Base-by-base conservation (phyloP, 495 filamentous ascomycete genomes). In the Schizothecium vesticola region DNA sequence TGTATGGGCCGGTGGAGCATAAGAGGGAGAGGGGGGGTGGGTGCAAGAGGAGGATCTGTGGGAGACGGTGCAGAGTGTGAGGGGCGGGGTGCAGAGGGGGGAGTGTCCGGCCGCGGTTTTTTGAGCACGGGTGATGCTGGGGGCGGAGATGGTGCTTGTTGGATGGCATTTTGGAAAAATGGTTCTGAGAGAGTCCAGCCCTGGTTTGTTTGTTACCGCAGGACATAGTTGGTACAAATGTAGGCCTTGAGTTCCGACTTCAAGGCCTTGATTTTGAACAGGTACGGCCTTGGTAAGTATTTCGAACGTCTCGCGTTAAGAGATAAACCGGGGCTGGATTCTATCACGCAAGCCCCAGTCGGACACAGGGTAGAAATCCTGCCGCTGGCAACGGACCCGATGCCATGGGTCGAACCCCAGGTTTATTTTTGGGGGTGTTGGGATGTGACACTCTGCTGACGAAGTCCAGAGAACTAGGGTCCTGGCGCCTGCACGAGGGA, bases 1-100 rank as follows among this genome's bases (percentile, higher is more conserved):
- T 75, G 29, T 77, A 73, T 66, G 75, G 73, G 22, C 75, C 75
- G 9, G 26, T 69, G 25, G 51, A 64, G 7, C 67, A 73, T 56
- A 51, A 67, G n/a, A n/a, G 5, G 29, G 28, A 62, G 28, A 26
- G 56, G 24, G 3, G 6, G 12, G 55, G 8, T 66, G 64, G 64
- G 19, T 33, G 26, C 25, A 24, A 11, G 64, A 66, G 64, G 31
- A 31, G 29, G 64, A 66, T 25, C 4, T 60, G 25, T 21, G 21
- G 11, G 28, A 25, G 10, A 7, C 6, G 64, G 31, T 31, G n/a
- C 1, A 9, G 9, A 23, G 23, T 26, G 3, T 66, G 26, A 29
- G 21, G 51, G 9, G 10, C 24, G 63, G 3, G 13, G 21, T 56
- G 21, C 16, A 6, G 23, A 51, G 55, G 13, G 63, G 55, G 12